Evolutionary conservation across 2,329 filamentous ascomycete species (phyloP).

Genomic region (Apiospora saccharicola): DNA sequence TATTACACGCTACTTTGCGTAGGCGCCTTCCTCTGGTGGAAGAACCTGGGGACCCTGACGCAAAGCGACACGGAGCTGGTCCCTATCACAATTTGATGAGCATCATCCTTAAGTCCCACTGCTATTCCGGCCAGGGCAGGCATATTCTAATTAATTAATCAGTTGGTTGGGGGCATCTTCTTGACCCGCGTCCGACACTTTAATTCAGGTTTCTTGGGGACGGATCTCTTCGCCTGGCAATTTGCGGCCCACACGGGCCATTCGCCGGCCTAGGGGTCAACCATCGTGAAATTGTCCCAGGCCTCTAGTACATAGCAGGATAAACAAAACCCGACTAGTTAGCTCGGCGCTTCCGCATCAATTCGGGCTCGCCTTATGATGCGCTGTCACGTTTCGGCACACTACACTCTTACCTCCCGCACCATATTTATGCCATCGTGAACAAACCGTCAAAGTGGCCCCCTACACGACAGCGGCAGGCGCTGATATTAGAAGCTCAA

Average conservation of each 20-base stretch:
- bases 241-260: conserved; percentile 10
- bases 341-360: conserved; percentile 9
- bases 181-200: not conserved
- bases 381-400: not conserved
- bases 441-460: not conserved
- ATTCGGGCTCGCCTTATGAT: not conserved
- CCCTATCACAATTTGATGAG: conserved; percentile 30
- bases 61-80: conserved; percentile 62
- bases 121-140: not conserved
- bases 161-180: not conserved
- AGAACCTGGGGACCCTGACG: conserved; percentile 75
- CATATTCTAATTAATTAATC: conserved; percentile 11
- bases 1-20: conserved; percentile 82
- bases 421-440: not conserved
- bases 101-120: not conserved
- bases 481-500: not conserved
- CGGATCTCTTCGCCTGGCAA: not conserved
- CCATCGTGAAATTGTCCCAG: not conserved
- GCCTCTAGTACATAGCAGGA: not conserved
- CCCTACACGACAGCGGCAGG: not conserved
- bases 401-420: not conserved
- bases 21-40: conserved; percentile 77
- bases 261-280: not conserved
- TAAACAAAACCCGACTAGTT: conserved; percentile 5
- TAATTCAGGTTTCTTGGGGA: not conserved